Evolutionary conservation across 306 rosid genomes (phyloP).

Genomic region (Inga leiocalycina): DNA sequence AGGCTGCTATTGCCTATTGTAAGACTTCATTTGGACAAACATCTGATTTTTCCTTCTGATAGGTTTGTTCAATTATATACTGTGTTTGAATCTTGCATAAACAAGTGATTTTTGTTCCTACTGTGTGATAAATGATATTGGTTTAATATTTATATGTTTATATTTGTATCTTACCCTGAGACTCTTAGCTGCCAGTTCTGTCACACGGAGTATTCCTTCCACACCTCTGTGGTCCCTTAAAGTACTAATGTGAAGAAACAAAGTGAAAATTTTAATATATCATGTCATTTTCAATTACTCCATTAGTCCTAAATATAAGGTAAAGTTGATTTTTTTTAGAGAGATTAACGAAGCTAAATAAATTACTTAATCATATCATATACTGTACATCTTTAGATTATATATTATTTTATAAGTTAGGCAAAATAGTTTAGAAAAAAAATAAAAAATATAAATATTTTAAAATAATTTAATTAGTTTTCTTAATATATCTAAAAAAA

Average conservation of each 20-base stretch:
- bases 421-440: too few relatives aligned
- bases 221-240: neutral
- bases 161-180: neutral
- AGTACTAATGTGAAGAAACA: neutral
- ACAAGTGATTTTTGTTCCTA: neutral
- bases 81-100: neutral
- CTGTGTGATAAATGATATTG: neutral
- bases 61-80: neutral
- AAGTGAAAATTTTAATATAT: neutral
- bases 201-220: neutral
- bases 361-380: too few relatives aligned
- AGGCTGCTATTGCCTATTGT: conserved; percentile 69
- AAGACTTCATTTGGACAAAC: conserved; percentile 49
- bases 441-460: too few relatives aligned
- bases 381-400: too few relatives aligned
- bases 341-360: too few relatives aligned
- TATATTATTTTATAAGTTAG: too few relatives aligned
- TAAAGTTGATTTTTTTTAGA: too few relatives aligned
- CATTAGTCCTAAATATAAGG: too few relatives aligned
- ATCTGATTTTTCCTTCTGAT: conserved; percentile 35
- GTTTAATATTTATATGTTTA: too few relatives aligned
- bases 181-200: neutral
- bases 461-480: too few relatives aligned
- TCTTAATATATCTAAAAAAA: too few relatives aligned
- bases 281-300: neutral